Evolutionary conservation across 192 early-diverging fungal genomes (phyloP).

Genomic region (Podila epicladia): DNA sequence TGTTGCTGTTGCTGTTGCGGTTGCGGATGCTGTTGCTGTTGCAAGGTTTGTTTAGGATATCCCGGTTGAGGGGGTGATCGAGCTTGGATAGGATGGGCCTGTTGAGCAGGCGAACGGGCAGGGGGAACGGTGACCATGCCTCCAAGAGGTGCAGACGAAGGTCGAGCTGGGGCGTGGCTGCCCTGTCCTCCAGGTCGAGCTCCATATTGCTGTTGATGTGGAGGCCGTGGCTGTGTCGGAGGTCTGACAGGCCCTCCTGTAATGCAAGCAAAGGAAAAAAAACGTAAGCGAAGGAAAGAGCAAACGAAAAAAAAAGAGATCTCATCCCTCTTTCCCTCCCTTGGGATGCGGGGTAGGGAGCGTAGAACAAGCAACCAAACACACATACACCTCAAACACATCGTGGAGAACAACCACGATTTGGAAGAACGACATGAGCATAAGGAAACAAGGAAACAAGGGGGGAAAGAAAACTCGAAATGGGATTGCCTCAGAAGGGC

Average conservation of each 20-base stretch:
- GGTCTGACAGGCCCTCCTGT: neutral
- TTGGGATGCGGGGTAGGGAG: neutral
- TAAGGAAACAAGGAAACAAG: too few relatives aligned
- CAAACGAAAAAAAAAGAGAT: neutral
- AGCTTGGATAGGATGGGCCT: conserved; percentile 13
- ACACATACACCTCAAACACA: too few relatives aligned
- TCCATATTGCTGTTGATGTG: conserved; percentile 26
- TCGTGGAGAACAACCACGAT: too few relatives aligned
- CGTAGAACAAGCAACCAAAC: too few relatives aligned
- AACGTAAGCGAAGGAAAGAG: neutral
- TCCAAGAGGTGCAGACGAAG: conserved; percentile 25
- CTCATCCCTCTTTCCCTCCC: neutral
- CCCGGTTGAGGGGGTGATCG: conserved; percentile 14
- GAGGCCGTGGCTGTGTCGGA: conserved; percentile 7
- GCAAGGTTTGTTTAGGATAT: neutral
- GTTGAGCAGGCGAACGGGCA: conserved; percentile 23
- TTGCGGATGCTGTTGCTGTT: conserved; percentile 15
- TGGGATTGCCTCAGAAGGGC: neutral
- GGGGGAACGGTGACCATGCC: conserved; percentile 1
- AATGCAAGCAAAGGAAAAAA: conserved; percentile 3
- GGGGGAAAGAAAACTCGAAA: neutral
- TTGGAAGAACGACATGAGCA: too few relatives aligned
- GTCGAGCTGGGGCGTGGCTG: conserved; percentile 20
- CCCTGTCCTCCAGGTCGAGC: conserved; percentile 25
- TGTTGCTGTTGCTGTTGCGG: conserved; percentile 19